Evolutionary conservation across 495 filamentous ascomycete species (phyloP).

Genomic region (Trichoderma asperelloides): DNA sequence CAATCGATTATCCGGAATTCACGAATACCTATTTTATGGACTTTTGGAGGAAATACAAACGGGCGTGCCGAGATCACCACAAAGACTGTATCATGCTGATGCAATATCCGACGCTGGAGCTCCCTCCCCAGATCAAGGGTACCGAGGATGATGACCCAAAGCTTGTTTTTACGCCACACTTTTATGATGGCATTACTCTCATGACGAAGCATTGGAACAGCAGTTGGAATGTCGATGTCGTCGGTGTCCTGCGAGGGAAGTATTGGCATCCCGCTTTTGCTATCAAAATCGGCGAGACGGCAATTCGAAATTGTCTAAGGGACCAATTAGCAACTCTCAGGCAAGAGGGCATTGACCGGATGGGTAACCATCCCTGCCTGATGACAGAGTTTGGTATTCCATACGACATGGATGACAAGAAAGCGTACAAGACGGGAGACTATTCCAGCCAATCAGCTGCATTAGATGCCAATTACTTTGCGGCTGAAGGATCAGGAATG

Average conservation of each 20-base stretch:
- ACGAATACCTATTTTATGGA: constrained; percentile 84
- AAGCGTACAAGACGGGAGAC: constrained; percentile 93
- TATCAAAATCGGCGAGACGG: constrained; percentile 86
- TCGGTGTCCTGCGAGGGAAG: constrained; percentile 80
- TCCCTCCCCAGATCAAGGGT: constrained; percentile 80
- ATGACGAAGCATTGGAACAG: constrained; percentile 99
- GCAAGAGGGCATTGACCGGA: constrained; percentile 80
- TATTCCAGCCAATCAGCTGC: constrained; percentile 88
- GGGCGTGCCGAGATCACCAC: constrained; percentile 66
- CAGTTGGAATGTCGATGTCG: constrained; percentile 91
- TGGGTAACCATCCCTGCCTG: constrained; percentile 83
- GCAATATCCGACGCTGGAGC: constrained; percentile 84
- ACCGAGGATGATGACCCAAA: constrained; percentile 81
- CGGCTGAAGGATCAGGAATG: constrained; percentile 67
- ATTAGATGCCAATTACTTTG: constrained; percentile 96
- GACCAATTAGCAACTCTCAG: constrained; percentile 84
- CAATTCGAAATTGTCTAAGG: constrained; percentile 87
- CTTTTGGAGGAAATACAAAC: constrained; percentile 67
- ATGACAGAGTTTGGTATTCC: constrained; percentile 96
- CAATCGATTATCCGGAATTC: constrained; percentile 71
- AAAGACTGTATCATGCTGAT: constrained; percentile 79
- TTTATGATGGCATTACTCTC: constrained; percentile 91
- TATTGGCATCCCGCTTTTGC: constrained; percentile 84
- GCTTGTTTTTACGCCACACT: constrained; percentile 90
- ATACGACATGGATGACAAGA: constrained; percentile 96